Evolutionary conservation across 768 basidiomycete genomes (phyloP).

Genomic region (Mycena indigotica): DNA sequence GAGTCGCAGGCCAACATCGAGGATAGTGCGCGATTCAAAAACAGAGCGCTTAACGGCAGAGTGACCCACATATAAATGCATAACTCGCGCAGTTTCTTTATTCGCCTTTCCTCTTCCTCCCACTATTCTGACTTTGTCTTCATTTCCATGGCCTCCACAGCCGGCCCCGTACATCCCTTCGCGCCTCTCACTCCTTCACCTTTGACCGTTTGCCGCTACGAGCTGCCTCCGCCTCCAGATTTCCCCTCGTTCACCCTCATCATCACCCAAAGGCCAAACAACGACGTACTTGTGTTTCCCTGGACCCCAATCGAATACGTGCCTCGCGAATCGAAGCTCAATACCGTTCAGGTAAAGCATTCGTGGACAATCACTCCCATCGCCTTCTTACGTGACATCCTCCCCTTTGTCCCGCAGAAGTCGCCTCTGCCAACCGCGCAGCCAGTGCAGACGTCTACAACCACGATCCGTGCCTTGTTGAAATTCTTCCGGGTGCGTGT

Average conservation of each 20-base stretch:
- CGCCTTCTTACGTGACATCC: neutral
- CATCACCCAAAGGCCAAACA: neutral
- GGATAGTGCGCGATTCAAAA: neutral
- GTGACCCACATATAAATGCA: neutral
- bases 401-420: neutral
- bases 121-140: neutral
- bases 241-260: neutral
- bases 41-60: neutral
- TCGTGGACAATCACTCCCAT: neutral
- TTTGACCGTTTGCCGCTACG: neutral
- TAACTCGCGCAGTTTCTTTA: neutral
- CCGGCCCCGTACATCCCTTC: neutral
- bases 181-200: neutral
- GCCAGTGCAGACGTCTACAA: neutral
- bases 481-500: neutral
- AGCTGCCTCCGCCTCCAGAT: neutral
- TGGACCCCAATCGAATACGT: neutral
- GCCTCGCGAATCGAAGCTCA: neutral
- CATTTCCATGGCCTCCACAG: neutral
- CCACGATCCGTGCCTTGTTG: neutral
- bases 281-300: neutral
- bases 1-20: neutral
- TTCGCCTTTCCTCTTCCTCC: neutral
- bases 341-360: neutral
- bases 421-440: neutral